Evolutionary conservation across 345 rosid genomes (phyloP).

Genomic region (Garcia nutans): DNA sequence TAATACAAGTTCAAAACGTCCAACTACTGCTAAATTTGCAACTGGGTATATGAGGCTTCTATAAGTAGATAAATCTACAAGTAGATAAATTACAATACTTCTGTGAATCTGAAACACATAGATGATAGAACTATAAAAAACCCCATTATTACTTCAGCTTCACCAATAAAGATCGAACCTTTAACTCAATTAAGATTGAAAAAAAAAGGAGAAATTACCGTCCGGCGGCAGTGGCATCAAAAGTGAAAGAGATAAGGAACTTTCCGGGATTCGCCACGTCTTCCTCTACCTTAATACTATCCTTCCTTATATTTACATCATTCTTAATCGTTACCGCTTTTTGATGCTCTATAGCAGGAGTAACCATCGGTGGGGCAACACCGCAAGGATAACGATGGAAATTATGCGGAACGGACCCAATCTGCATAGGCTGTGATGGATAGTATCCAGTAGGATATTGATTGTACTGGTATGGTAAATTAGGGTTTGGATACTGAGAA

Average conservation of each 20-base stretch:
- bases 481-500: constrained; percentile 39
- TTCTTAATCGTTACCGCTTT: constrained; percentile 75
- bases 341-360: constrained; percentile 73
- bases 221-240: constrained; percentile 83
- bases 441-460: constrained; percentile 27
- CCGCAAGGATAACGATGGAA: constrained; percentile 40
- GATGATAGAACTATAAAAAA: neutral
- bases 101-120: neutral
- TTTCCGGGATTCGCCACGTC: constrained; percentile 62
- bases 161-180: neutral
- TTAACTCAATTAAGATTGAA: neutral
- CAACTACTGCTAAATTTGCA: neutral
- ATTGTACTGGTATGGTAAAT: constrained; percentile 11
- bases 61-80: neutral
- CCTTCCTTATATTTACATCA: constrained; percentile 83
- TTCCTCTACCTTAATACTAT: constrained; percentile 55
- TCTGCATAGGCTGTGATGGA: constrained; percentile 22
- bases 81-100: neutral
- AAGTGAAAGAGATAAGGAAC: constrained; percentile 70
- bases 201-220: constrained; percentile 38
- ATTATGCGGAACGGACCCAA: constrained; percentile 19
- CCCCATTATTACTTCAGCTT: neutral
- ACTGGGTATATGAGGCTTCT: neutral
- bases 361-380: constrained; percentile 38
- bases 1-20: neutral